Evolutionary conservation across 345 rosid species (phyloP).

Genomic region (Gossypium stocksii): DNA sequence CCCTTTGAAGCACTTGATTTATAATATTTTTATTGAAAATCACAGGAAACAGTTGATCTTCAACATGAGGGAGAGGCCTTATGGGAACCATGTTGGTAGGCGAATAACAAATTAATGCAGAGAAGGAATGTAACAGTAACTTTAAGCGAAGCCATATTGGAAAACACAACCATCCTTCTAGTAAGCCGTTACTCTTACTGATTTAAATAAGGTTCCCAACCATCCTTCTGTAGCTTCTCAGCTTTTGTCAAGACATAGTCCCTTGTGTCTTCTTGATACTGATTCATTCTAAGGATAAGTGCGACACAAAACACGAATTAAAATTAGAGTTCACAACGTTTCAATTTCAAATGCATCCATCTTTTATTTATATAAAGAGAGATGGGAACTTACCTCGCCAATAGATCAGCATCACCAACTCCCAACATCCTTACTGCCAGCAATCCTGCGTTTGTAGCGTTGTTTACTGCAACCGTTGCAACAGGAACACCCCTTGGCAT

Average conservation of each 20-base stretch:
- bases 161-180: not conserved
- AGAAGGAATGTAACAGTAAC: not conserved
- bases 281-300: constrained; percentile 63
- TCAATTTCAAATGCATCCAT: not conserved
- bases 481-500: constrained; percentile 98
- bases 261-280: constrained; percentile 78
- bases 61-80: constrained; percentile 24
- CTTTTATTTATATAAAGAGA: not conserved
- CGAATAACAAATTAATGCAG: not conserved
- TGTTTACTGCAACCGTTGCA: constrained; percentile 88
- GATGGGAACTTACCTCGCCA: constrained; percentile 34
- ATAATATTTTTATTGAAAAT: not conserved
- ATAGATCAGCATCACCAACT: constrained; percentile 58
- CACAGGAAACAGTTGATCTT: not conserved
- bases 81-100: constrained; percentile 1
- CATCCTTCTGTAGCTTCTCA: constrained; percentile 56
- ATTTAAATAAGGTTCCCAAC: constrained; percentile 74
- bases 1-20: constrained; percentile 34
- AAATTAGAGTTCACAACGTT: not conserved
- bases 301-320: not conserved
- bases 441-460: constrained; percentile 83
- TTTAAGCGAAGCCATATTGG: not conserved
- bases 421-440: constrained; percentile 78
- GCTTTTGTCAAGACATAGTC: constrained; percentile 67
- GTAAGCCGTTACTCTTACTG: not conserved